Percentiles rank a stretch among this genome's conserved stretches.
Evolutionary conservation across 371 early-diverging fungal genomes (phyloP).

Genomic region (Smittium culicis): DNA sequence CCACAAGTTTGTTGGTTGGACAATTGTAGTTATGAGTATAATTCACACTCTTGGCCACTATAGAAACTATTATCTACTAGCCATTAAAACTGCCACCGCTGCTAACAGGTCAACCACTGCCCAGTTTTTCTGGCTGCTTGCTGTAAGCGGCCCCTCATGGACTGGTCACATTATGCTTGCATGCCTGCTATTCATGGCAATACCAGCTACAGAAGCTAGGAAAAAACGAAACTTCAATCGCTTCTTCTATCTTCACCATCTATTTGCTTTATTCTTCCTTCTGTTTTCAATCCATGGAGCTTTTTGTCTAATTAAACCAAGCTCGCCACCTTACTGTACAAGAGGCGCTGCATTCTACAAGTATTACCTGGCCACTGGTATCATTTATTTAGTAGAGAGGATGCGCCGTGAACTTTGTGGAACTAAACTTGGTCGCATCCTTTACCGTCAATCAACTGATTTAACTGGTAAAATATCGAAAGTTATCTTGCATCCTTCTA

Average conservation of each 20-base stretch:
- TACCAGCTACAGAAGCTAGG: slow-evolving; percentile 45
- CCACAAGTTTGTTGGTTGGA: slow-evolving; percentile 65
- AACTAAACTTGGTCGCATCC: background rate
- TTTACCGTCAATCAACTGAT: slow-evolving; percentile 21
- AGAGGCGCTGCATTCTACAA: slow-evolving; percentile 67
- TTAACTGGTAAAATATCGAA: slow-evolving; percentile 45
- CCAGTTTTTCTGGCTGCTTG: slow-evolving; percentile 28
- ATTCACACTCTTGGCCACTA: slow-evolving; percentile 59
- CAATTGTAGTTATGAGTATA: slow-evolving; percentile 53
- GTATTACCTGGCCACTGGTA: slow-evolving; percentile 53
- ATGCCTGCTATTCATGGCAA: slow-evolving; percentile 50
- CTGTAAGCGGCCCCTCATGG: slow-evolving; percentile 53
- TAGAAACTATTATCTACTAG: slow-evolving; percentile 47
- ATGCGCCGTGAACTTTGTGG: slow-evolving; percentile 56
- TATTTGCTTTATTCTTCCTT: slow-evolving; percentile 66
- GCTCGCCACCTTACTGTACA: slow-evolving; percentile 44
- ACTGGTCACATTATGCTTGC: slow-evolving; percentile 64
- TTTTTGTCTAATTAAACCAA: slow-evolving; percentile 67
- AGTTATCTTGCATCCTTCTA: slow-evolving; percentile 53
- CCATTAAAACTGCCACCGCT: slow-evolving; percentile 4
- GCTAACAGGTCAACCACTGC: slow-evolving; percentile 17
- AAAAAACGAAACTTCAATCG: slow-evolving; percentile 53
- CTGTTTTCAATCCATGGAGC: slow-evolving; percentile 67
- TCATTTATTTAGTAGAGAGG: slow-evolving; percentile 55
- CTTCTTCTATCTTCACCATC: slow-evolving; percentile 76